Base-by-base conservation (phyloP, 805 yeast genomes). In the Aciculoconidium aculeatum region DNA sequence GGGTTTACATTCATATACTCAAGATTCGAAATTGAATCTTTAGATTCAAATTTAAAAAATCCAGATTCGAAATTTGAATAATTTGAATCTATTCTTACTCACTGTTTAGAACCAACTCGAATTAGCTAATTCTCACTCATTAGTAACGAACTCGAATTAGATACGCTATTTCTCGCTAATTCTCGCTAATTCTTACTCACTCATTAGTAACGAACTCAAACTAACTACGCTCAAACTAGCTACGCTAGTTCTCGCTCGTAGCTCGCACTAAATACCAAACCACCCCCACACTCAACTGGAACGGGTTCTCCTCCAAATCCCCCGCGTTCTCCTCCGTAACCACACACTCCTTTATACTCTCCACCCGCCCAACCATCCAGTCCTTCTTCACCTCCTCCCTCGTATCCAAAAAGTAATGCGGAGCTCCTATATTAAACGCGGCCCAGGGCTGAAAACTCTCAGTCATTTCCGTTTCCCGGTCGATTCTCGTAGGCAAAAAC, bases 361-460 rank as follows among this genome's bases (percentile, higher is more conserved):
- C 44, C 10, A 88, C 75, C 29, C 80, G 61, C 0, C 83, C 95
- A 18, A 90, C 78, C 46, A 88, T 67, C 90, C 95, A 90, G 41
- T 88, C 96, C 31, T 79, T 72, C 12, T 27, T 21, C 15, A 26
- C 21, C 41, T 88, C 96, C 31, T 79, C 72, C n/a, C n/a, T n/a
- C 26, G 65, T 61, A 29, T 75, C 72, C 39, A 90, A 58, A 46
- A 87, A 80, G 51, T 76, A 87, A 50, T 88, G 87, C 1, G 94
- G 92, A 1, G 85, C 80, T 2, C 90, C 94, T 32, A 83, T 69
- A 41, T 92, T 88, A 61, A 90, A 90, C 1, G 94, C 95, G 0
- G 96, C 96, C 97, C 97, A 90, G 1, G 90, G 86, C 31, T 65
- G 73, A 7, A 41, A 12, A 7, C 30, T 29, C 10, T 30, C 33